Base-by-base conservation (phyloP, 2,329 filamentous ascomycete species). In the Microascus cirrosus region DNA sequence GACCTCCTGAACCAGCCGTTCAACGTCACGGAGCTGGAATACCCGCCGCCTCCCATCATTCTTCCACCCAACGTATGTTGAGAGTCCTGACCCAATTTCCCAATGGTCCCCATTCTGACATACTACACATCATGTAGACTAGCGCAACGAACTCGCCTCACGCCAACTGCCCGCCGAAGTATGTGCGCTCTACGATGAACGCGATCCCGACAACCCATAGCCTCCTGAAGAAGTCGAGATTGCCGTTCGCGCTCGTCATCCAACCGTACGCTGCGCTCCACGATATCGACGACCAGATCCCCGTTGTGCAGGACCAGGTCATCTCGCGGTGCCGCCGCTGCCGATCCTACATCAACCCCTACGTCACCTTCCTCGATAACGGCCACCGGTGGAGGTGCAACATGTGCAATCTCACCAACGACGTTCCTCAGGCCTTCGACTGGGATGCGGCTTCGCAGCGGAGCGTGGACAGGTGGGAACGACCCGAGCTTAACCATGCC, bases 381-480 rank as follows among this genome's bases (percentile, higher is more conserved):
- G 94, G 94, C 53, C 94, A 99, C 74, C 84, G 94, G 68, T 99
- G 94, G 94, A 87, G 93, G 68, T 99, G 94, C 77, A 99, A 99
- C 75, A 96, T 99, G 92, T 99, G 94, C 73, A 97, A 96, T 72
- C 79, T 99, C 63, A 96, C 92, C 65, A 99, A 99, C 70, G 94
- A 99, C 66, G 93, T 97, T 45, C 94, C 94, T n/a, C 94, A 99
- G 73, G 92, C 92, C 42, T 99, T 99, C 64, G 94, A 99, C 70
- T 99, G 94, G 94, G 94, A 99, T 73, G 86, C 90, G 36, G 87
- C 90, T 52, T 80, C 91, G 58, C 93, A 97, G 73, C 92, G 95
- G 77, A 88, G 85, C 56, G 86, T 95, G 55, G 93, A 99, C 70
- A 80, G 94, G 68, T 95, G 94, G 88, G 86, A 95, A 70, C 82